Conservation (phyloP, 2,329 filamentous ascomycete species). For the Boeremia exigua region DNA sequence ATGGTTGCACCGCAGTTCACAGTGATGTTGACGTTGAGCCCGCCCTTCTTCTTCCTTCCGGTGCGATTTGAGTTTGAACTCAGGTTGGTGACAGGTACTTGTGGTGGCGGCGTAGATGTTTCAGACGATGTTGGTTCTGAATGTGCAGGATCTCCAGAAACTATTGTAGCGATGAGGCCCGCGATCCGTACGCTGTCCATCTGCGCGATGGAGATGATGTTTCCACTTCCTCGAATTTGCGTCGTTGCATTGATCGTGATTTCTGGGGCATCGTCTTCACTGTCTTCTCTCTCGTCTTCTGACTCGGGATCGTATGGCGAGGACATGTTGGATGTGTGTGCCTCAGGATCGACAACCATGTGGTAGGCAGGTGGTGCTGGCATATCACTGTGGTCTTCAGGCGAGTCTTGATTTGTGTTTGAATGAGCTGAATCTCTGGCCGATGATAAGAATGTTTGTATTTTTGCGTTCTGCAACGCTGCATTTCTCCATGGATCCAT, state of each 20-base stretch:
- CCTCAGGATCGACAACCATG: slow-evolving; percentile 31
- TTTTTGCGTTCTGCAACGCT: slow-evolving; percentile 31
- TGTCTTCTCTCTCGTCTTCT: slow-evolving; percentile 23
- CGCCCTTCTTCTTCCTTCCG: slow-evolving; percentile 14
- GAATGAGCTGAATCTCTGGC: slow-evolving; percentile 4
- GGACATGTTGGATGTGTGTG: slow-evolving; percentile 26
- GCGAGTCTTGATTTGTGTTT: not conserved
- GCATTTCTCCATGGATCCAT: slow-evolving; percentile 33
- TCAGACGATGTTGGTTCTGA: slow-evolving; percentile 1
- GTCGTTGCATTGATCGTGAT: slow-evolving; percentile 45
- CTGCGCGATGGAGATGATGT: slow-evolving; percentile 42
- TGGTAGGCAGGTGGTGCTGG: slow-evolving; percentile 41
- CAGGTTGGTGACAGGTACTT: slow-evolving; percentile 7
- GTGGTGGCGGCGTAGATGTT: slow-evolving; percentile 4
- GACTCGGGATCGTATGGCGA: slow-evolving; percentile 28
- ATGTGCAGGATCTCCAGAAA: slow-evolving; percentile 22
- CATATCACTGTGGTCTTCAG: slow-evolving; percentile 17
- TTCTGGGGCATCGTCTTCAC: slow-evolving; percentile 34
- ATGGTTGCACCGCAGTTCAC: slow-evolving; percentile 45
- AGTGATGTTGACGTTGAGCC: slow-evolving; percentile 37
- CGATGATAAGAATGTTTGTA: slow-evolving; percentile 18
- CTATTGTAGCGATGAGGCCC: slow-evolving; percentile 30
- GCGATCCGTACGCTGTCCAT: slow-evolving; percentile 41
- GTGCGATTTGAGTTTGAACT: slow-evolving; percentile 9
- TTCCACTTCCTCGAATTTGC: slow-evolving; percentile 42